Evolutionary conservation across 2,329 filamentous ascomycete genomes (phyloP).

Genomic region (Penicillium janthinellum): DNA sequence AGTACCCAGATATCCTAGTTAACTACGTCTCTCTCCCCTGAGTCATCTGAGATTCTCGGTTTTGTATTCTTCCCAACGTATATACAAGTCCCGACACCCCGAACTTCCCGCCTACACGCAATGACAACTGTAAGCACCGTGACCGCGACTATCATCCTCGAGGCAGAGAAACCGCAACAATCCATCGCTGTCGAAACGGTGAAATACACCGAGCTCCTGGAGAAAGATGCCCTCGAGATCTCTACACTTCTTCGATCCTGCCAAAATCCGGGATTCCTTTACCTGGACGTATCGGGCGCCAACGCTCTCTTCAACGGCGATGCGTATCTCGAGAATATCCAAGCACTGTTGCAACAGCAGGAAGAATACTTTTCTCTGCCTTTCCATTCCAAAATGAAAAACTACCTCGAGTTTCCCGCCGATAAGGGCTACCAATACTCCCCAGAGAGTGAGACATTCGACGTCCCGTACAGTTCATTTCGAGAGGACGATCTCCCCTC

Average conservation of each 20-base stretch:
- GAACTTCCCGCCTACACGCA: too few species aligned
- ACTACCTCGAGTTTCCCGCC: background rate
- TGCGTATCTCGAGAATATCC: background rate
- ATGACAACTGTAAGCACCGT: conserved; percentile 5
- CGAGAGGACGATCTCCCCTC: background rate
- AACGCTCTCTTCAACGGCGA: background rate
- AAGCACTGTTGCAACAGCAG: background rate
- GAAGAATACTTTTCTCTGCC: background rate
- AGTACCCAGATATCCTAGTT: background rate
- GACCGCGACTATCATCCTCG: background rate
- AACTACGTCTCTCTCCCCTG: background rate
- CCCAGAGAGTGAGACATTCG: background rate
- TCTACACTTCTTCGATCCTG: conserved; percentile 4
- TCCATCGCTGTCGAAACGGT: background rate
- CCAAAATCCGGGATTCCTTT: conserved; percentile 1
- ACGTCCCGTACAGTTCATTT: background rate
- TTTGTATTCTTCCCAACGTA: background rate
- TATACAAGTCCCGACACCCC: background rate
- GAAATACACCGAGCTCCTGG: background rate
- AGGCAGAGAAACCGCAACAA: conserved; percentile 1
- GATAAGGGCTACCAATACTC: background rate
- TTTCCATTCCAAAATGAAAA: background rate
- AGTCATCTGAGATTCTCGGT: background rate
- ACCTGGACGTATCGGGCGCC: background rate
- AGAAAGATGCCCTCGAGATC: conserved; percentile 1